Conservation (phyloP, 2,329 filamentous ascomycete genomes). For the Alternaria triticina region DNA sequence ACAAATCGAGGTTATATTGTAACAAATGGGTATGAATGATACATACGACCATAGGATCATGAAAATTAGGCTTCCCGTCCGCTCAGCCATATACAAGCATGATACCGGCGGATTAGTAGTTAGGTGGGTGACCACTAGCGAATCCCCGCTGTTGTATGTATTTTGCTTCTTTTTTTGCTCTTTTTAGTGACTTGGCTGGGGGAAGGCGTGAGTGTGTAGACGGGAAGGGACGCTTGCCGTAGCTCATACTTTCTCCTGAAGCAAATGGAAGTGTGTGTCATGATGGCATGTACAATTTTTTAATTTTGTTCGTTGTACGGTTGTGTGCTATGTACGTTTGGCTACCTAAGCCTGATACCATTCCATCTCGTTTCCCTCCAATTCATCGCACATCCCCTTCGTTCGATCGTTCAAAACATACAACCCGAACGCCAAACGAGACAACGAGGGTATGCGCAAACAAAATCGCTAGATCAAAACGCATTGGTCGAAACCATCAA, state of each 20-base stretch:
- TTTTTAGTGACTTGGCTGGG: too few relatives aligned
- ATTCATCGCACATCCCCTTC: background rate
- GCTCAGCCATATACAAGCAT: too few relatives aligned
- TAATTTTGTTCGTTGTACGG: background rate
- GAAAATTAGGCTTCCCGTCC: too few relatives aligned
- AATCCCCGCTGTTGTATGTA: too few relatives aligned
- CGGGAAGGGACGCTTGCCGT: too few relatives aligned
- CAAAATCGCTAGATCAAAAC: background rate
- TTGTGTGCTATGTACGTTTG: background rate
- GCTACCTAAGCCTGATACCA: background rate
- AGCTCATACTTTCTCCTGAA: background rate
- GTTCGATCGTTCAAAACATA: background rate
- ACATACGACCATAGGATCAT: too few relatives aligned
- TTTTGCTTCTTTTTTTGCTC: too few relatives aligned
- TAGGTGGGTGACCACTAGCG: too few relatives aligned
- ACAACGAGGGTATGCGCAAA: conserved; percentile 10
- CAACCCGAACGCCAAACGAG: background rate
- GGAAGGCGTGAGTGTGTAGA: too few relatives aligned
- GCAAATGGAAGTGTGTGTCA: background rate
- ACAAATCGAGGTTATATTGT: too few relatives aligned
- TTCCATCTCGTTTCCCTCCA: background rate
- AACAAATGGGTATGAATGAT: too few relatives aligned
- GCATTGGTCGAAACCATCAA: background rate
- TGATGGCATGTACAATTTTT: background rate
- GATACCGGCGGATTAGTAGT: too few relatives aligned